A percentile compares a stretch with the other conserved stretches of the same genome.
Conservation (phyloP, 306 rosid genomes). For the Vigna nakashimae region DNA sequence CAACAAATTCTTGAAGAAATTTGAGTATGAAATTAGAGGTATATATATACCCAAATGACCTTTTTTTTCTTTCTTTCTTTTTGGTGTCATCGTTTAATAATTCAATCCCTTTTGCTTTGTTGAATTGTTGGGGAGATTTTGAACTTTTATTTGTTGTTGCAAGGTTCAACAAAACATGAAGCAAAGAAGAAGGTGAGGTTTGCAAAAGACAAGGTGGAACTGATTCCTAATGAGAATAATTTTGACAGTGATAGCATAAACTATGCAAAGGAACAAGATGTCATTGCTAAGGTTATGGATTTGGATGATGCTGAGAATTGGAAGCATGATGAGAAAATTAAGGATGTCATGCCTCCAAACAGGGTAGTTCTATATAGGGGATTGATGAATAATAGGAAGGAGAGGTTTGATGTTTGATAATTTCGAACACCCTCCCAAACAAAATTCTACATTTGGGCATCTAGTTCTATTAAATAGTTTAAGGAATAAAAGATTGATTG, state of each 20-base stretch:
- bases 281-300: neutral
- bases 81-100: neutral
- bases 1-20: conserved; percentile 63
- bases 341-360: conserved; percentile 56
- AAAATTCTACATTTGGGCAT: neutral
- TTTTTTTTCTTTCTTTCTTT: neutral
- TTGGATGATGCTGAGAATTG: neutral
- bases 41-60: neutral
- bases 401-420: neutral
- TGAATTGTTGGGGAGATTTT: neutral
- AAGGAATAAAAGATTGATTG: neutral
- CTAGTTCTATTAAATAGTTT: neutral
- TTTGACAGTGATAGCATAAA: conserved; percentile 26
- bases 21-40: conserved; percentile 56
- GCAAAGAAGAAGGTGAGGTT: conserved; percentile 59
- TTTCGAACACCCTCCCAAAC: neutral
- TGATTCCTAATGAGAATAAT: conserved; percentile 50
- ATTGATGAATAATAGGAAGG: conserved; percentile 43
- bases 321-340: conserved; percentile 5
- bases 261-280: neutral
- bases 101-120: neutral
- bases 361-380: conserved; percentile 56
- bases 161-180: conserved; percentile 34
- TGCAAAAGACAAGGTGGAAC: conserved; percentile 55
- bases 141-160: neutral